Conservation (phyloP, 805 yeast genomes). For the Ogataea degrootiae region DNA sequence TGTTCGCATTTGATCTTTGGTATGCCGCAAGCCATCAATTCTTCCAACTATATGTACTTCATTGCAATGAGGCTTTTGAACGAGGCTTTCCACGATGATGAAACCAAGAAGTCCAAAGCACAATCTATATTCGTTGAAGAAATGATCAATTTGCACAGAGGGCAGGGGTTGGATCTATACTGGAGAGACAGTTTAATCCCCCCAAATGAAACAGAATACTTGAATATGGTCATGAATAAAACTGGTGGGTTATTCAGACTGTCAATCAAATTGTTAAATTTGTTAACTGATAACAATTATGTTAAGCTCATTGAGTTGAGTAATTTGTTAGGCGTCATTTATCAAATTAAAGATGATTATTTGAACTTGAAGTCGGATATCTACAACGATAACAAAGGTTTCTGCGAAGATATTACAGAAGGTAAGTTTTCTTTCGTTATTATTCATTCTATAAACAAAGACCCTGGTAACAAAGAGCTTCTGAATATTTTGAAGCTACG, state of each 20-base stretch:
- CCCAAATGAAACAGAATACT: conserved; percentile 61
- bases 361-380: conserved; percentile 55
- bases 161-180: conserved; percentile 84
- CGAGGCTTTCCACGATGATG: conserved; percentile 23
- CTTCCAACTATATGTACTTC: conserved; percentile 81
- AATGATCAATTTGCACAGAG: conserved; percentile 75
- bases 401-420: conserved; percentile 82
- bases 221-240: conserved; percentile 78
- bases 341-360: conserved; percentile 84
- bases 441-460: conserved; percentile 52
- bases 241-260: conserved; percentile 87
- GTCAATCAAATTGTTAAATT: conserved; percentile 58
- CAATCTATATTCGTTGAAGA: conserved; percentile 58
- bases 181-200: conserved; percentile 70
- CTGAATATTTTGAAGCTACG: conserved; percentile 47
- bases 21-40: conserved; percentile 71
- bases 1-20: conserved; percentile 80
- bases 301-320: conserved; percentile 52
- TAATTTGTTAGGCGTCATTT: conserved; percentile 72
- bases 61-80: conserved; percentile 49
- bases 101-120: conserved; percentile 21
- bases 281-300: conserved; percentile 13
- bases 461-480: conserved; percentile 35
- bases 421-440: conserved; percentile 88
- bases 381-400: conserved; percentile 62